phyloP scores from a whole-genome alignment of 495 filamentous ascomycete genomes.

The Trichoderma asperelloides region DNA sequence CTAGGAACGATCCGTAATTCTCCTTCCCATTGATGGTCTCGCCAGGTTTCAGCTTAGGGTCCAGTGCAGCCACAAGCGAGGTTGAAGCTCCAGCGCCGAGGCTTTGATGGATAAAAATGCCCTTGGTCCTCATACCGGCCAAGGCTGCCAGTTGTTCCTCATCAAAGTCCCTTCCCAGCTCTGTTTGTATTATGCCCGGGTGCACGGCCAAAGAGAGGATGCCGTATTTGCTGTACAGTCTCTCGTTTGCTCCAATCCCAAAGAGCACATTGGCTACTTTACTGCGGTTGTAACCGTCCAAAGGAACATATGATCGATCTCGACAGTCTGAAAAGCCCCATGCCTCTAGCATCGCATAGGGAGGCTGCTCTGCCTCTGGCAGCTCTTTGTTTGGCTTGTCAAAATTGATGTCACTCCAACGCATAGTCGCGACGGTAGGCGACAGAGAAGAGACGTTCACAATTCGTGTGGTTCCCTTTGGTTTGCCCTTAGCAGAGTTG shows the following conservation, averaged over 20 bases:
- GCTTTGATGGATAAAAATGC: not conserved
- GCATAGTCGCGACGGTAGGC: conserved; percentile 21
- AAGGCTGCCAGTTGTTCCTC: not conserved
- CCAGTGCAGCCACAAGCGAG: conserved; percentile 5
- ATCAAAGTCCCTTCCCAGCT: conserved; percentile 17
- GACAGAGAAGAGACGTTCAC: conserved; percentile 18
- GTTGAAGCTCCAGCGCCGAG: conserved; percentile 1
- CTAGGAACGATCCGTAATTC: not conserved
- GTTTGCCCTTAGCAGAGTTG: conserved; percentile 15
- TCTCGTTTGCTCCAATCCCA: conserved; percentile 27
- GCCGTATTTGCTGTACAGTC: conserved; percentile 23
- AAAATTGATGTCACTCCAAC: conserved; percentile 38
- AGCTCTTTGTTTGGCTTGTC: conserved; percentile 31
- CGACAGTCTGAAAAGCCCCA: conserved; percentile 13
- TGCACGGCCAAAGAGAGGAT: conserved; percentile 31
- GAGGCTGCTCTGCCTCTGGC: not conserved
- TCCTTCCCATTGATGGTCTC: not conserved
- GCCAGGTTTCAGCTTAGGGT: not conserved
- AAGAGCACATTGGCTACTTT: conserved; percentile 47
- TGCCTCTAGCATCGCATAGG: not conserved
- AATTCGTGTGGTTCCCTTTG: conserved; percentile 18
- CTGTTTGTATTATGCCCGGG: conserved; percentile 31
- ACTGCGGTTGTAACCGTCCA: conserved; percentile 39
- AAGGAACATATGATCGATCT: conserved; percentile 28
- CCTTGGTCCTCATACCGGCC: not conserved